A percentile compares a stretch with the other conserved stretches of the same genome.
These are phyloP conservation scores for Phytophthora ramorum DNA, from an alignment of 352 stramenopile genomes.

Conservation along the genomic window DNA sequence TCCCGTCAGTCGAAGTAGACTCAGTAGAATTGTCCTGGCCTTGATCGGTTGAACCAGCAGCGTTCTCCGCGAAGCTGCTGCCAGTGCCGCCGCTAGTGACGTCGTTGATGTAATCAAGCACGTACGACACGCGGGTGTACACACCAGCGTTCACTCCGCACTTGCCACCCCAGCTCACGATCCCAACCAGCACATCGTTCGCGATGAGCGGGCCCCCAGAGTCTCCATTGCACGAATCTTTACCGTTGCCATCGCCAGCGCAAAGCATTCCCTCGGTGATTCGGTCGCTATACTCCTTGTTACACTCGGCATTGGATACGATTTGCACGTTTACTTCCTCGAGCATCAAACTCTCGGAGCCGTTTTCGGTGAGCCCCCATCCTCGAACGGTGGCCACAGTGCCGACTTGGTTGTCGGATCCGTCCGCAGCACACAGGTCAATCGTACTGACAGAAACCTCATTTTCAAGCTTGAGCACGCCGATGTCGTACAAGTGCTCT, in stretches of 20 bases:
- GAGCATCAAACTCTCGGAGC: slow-evolving; percentile 42
- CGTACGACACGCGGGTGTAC: slow-evolving; percentile 59
- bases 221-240: slow-evolving; percentile 75
- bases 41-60: slow-evolving; percentile 8
- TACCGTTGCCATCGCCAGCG: slow-evolving; percentile 50
- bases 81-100: slow-evolving; percentile 41
- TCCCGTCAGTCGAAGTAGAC: slow-evolving; percentile 16
- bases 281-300: slow-evolving; percentile 59
- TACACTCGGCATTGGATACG: slow-evolving; percentile 64
- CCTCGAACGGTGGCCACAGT: slow-evolving; percentile 61
- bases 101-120: slow-evolving; percentile 66
- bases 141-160: slow-evolving; percentile 63
- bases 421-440: slow-evolving; percentile 43
- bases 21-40: slow-evolving; percentile 2
- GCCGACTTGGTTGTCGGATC: slow-evolving; percentile 58
- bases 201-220: slow-evolving; percentile 67
- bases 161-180: slow-evolving; percentile 74
- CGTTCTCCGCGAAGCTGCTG: slow-evolving; percentile 26
- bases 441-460: slow-evolving; percentile 40
- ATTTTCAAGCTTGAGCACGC: slow-evolving; percentile 66
- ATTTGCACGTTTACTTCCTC: slow-evolving; percentile 67
- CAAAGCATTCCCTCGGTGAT: slow-evolving; percentile 75
- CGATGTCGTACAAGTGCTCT: slow-evolving; percentile 60
- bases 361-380: slow-evolving; percentile 67
- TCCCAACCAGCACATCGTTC: slow-evolving; percentile 56